Base-by-base conservation (phyloP, 805 yeast species). In the Yamadazyma sp. region DNA sequence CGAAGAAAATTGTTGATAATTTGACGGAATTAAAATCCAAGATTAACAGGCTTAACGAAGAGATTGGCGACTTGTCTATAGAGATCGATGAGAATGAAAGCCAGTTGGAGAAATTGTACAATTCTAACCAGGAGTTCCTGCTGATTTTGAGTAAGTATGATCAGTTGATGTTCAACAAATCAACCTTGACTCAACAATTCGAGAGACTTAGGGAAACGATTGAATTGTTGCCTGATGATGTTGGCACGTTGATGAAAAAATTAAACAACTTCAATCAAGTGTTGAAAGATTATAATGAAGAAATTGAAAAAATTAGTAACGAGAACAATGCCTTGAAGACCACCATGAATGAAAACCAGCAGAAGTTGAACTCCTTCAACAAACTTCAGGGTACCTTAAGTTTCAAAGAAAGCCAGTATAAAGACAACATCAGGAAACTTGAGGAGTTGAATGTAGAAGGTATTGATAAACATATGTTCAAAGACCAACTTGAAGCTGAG, bases 121-220 rank as follows among this genome's bases (percentile, higher is more conserved):
- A 78, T 33, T 71, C 86, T 1, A 86, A 87, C 52, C 96, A 87
- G 54, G 83, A 84, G 41, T 90, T 82, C 54, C 95, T 88, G 54
- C 71, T 79, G 42, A 77, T 80, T 0, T 54, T 90, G 14, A 79
- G 84, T 19, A 76, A 76, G 44, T 59, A 80, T 15, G 86, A 83
- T 26, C 77, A 75, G 35, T 54, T 84, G 30, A 62, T 66, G 23
- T 76, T 75, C 34, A 71, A 73, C 32, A 64, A 67, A 40, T 52
- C 52, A 7, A 66, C 78, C 2, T 54, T 78, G 3, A 44, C 49
- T 2, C 77, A 74, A 12, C 85, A 81, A 43, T 69, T 79, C 3
- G 57, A 59, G 7, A 67, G 85, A 31, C 54, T 87, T 3, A 56
- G 57, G n/a, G 46, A 59, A 0, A 64, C 78, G 1, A 69, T 80